Conservation (phyloP, 2,329 filamentous ascomycete species). For the Calonectria crousiana region DNA sequence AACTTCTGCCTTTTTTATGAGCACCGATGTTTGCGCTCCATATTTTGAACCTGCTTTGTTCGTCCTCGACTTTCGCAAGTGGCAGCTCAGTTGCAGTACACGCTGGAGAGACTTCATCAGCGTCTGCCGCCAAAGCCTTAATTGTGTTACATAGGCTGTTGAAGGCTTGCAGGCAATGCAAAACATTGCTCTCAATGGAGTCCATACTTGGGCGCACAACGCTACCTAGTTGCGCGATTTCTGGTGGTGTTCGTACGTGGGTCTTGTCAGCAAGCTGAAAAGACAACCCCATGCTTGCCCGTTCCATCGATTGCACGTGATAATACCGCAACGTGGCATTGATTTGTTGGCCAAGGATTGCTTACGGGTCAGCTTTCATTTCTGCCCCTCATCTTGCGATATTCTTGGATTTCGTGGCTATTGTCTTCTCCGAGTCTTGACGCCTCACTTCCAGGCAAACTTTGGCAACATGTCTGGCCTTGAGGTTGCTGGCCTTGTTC, state of each 20-base stretch:
- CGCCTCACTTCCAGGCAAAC: background rate
- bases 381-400: background rate
- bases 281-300: background rate
- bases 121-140: background rate
- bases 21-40: conserved; percentile 27
- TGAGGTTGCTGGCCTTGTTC: conserved; percentile 9
- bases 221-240: background rate
- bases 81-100: background rate
- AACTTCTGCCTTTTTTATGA: background rate
- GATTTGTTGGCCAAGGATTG: background rate
- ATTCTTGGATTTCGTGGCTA: background rate
- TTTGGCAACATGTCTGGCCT: conserved; percentile 25
- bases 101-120: background rate
- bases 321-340: background rate
- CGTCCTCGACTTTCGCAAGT: background rate
- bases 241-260: background rate
- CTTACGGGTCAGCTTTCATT: background rate
- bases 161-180: background rate
- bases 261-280: background rate
- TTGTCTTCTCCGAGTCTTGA: background rate
- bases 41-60: conserved; percentile 26
- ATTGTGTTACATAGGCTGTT: background rate
- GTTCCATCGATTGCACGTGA: background rate
- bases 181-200: background rate
- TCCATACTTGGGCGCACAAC: background rate